Evolutionary conservation across 305 asterid genomes (phyloP).

Genomic region (Fraxinus latifolia): DNA sequence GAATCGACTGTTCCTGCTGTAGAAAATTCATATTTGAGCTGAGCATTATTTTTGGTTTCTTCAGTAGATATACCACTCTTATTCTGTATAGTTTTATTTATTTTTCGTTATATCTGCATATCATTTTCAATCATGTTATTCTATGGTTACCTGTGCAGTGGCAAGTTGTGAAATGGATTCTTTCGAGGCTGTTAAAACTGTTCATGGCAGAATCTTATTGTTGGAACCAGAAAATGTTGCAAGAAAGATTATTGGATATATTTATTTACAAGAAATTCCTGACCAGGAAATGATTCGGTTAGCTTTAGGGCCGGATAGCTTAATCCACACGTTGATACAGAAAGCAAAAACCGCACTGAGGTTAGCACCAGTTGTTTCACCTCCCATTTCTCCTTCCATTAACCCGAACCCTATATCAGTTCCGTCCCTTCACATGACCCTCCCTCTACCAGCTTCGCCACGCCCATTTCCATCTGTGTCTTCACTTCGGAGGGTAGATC

Average conservation of each 20-base stretch:
- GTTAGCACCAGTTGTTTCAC: constrained; percentile 35
- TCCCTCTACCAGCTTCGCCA: constrained; percentile 37
- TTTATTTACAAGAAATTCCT: constrained; percentile 50
- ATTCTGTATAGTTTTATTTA: background rate
- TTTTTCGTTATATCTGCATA: background rate
- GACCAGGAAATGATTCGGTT: constrained; percentile 73
- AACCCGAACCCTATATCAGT: constrained; percentile 38
- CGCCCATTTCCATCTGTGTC: constrained; percentile 31
- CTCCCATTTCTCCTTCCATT: constrained; percentile 57
- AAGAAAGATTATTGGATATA: constrained; percentile 56
- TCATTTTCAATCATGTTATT: background rate
- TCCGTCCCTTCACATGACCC: constrained; percentile 34
- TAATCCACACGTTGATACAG: constrained; percentile 49
- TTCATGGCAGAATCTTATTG: constrained; percentile 42
- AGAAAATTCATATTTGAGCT: background rate
- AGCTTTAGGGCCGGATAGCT: constrained; percentile 72
- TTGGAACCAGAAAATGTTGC: constrained; percentile 65
- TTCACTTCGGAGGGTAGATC: constrained; percentile 27
- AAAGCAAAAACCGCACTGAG: constrained; percentile 39
- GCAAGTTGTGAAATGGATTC: constrained; percentile 32
- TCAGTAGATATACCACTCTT: background rate
- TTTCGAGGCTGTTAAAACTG: constrained; percentile 42
- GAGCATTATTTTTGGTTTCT: background rate
- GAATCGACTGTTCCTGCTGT: background rate
- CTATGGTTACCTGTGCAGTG: background rate